Percentiles rank a stretch among this genome's conserved stretches.
These are phyloP conservation scores for Metschnikowia colocasiae DNA, from an alignment of 805 yeast genomes.

Conservation along the genomic window DNA sequence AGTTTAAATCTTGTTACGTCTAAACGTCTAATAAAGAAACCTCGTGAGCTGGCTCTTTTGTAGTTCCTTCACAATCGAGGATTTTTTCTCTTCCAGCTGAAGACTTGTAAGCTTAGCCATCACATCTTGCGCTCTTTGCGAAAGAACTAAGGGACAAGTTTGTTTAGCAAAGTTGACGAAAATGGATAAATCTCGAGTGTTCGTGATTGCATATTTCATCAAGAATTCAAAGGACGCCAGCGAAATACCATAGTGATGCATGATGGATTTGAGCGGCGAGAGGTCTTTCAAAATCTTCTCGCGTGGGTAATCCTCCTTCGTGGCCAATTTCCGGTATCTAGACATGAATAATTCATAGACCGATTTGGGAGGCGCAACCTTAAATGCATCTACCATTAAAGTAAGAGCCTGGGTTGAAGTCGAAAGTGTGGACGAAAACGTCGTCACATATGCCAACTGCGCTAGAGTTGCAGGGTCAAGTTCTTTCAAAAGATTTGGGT, in stretches of 20 bases:
- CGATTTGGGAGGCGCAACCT: constrained; percentile 22
- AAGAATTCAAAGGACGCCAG: constrained; percentile 21
- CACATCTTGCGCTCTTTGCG: constrained; percentile 19
- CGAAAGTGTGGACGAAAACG: constrained; percentile 16
- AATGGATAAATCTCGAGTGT: constrained; percentile 27
- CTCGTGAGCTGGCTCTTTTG: constrained; percentile 21
- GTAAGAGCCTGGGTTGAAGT: constrained; percentile 13
- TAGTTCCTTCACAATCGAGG: constrained; percentile 15
- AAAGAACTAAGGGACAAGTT: constrained; percentile 12
- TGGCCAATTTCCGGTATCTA: constrained; percentile 14
- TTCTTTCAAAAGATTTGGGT: constrained; percentile 14
- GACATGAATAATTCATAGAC: constrained; percentile 22
- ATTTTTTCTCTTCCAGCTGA: constrained; percentile 7
- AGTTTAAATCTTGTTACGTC: neutral
- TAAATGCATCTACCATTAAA: constrained; percentile 12
- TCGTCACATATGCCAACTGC: constrained; percentile 22
- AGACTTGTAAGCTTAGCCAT: constrained; percentile 19
- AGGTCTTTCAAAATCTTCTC: constrained; percentile 21
- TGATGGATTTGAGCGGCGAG: constrained; percentile 23
- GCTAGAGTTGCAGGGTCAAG: constrained; percentile 23
- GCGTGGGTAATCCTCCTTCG: constrained; percentile 4
- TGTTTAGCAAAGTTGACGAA: constrained; percentile 21
- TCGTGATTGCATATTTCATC: constrained; percentile 20
- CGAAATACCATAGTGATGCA: constrained; percentile 25
- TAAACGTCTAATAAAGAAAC: neutral